Base-by-base conservation (phyloP, 768 basidiomycete species). In the Phlebiopsis gigantea region DNA sequence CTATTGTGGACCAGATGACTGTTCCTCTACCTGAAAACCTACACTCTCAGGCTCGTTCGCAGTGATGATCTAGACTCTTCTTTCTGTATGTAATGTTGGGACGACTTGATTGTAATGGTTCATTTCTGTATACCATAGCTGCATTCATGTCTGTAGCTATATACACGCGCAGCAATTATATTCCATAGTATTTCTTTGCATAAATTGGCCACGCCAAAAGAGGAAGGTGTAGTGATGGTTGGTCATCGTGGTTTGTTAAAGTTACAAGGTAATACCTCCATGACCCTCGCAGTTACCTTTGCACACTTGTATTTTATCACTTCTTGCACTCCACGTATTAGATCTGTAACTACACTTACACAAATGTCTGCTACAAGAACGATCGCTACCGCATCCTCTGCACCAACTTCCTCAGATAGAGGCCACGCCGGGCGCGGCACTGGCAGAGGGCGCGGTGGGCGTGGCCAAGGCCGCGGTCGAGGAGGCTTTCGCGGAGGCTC, bases 1-100 rank as follows among this genome's bases (percentile, higher is more conserved):
- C 55, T 28, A 69, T 69, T 21, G 65, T 65, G 50, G 70, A 71
- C 58, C 62, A 67, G 60, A 71, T 71, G 70, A 57, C 65, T 0
- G 65, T 71, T 9, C 70, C 70, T 12, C 55, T 60, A 6, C 61
- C 61, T 39, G 58, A 61, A 10, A 56, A 50, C 15, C n/a, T 60
- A 3, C 44, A 45, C n/a, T 19, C 44, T 12, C 44, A 45, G 19
- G 2, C 44, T 2, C 44, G 24, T 45, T 45, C 44, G 2, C 44
- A 45, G 21, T 45, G n/a, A 45, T 39, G n/a, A n/a, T n/a, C n/a
- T n/a, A 39, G 34, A 39, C 34, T 12, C 8, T 39, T 17, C 3
- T 2, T 39, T 39, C 8, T 39, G 17, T 39, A 3, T 3, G 12
- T 39, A 10, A 39, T 39, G 34, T 39, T 39, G n/a, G n/a, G n/a